Evolutionary conservation across 2,329 filamentous ascomycete genomes (phyloP).

Genomic region (Chaetomium sp.): DNA sequence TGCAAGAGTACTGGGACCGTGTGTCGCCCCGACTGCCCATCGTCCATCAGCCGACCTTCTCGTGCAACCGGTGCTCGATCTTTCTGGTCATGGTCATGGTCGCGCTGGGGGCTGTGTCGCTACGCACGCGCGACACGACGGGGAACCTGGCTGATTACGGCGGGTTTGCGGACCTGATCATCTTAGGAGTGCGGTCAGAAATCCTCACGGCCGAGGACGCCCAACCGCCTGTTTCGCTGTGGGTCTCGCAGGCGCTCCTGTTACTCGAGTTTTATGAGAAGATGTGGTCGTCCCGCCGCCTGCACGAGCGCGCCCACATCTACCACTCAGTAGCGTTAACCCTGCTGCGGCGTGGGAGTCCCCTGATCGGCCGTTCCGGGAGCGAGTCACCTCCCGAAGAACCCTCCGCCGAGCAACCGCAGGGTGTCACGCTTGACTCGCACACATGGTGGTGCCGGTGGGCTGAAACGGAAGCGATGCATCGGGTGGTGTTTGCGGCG

Average conservation of each 20-base stretch:
- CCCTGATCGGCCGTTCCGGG: slow-evolving; percentile 71
- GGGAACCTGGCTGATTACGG: slow-evolving; percentile 42
- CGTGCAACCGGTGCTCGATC: slow-evolving; percentile 68
- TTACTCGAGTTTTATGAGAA: slow-evolving; percentile 88
- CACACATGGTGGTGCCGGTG: slow-evolving; percentile 71
- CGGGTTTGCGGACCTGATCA: slow-evolving; percentile 52
- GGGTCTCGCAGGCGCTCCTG: slow-evolving; percentile 80
- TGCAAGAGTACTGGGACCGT: slow-evolving; percentile 81
- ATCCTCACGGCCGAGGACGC: slow-evolving; percentile 79
- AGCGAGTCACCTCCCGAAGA: slow-evolving; percentile 71
- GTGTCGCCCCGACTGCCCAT: slow-evolving; percentile 84
- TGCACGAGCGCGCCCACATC: slow-evolving; percentile 85
- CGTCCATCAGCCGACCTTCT: slow-evolving; percentile 81
- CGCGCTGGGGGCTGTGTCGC: slow-evolving; percentile 72
- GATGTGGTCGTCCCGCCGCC: slow-evolving; percentile 72
- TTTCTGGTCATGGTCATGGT: slow-evolving; percentile 75
- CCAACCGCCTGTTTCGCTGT: slow-evolving; percentile 73
- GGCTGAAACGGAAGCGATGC: slow-evolving; percentile 83
- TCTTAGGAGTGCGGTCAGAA: slow-evolving; percentile 70
- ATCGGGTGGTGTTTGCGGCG: slow-evolving; percentile 78
- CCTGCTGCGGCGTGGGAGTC: slow-evolving; percentile 77
- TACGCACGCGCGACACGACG: slow-evolving; percentile 58
- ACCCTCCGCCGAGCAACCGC: slow-evolving; percentile 31
- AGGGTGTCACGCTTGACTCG: slow-evolving; percentile 33
- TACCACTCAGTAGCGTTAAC: slow-evolving; percentile 83